Base-by-base conservation (phyloP, 495 filamentous ascomycete genomes). In the Sporormia fimetaria region DNA sequence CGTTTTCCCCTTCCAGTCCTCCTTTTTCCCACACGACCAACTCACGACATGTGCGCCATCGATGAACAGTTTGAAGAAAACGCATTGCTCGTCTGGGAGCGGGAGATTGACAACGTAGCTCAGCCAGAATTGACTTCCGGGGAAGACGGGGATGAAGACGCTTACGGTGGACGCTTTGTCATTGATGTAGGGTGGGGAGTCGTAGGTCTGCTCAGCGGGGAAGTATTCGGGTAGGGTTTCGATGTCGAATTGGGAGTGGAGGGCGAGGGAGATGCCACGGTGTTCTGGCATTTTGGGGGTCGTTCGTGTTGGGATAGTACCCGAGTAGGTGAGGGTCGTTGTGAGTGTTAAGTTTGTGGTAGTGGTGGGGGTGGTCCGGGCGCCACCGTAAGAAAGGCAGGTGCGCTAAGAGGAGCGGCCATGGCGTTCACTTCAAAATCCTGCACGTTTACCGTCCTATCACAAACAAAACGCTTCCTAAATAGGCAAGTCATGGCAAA, bases 31-130 rank as follows among this genome's bases (percentile, higher is more conserved):
- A 20, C 53, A 59, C 4, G 59, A 56, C 65, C 65, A 68, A 38
- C 49, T 65, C 7, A 59, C 57, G 18, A 68, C 45, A 28, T 42
- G 30, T 12, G 35, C 44, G 6, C 40, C 54, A 31, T 64, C 57
- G 50, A 61, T 44, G 47, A 57, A 61, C 26, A 67, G 52, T 49
- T 67, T 68, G 53, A 67, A 66, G 42, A 63, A 59, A 33, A 57
- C 65, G 29, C 58, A 49, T n/a, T 49, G 37, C 8, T 52, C 49
- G 1, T 54, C 53, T 1, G 59, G 57, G 25, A 58, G 40, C 2
- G 63, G 60, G 6, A 55, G 57, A 2, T 47, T 39, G 41, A 66
- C 57, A 14, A 24, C 35, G 44, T 67, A 67, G 22, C 33, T 39
- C 17, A 67, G 21, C 63, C 63, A 67, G 49, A 67, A 65, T 30